These are phyloP conservation scores for Sungouiella blattae DNA, from an alignment of 805 yeast species.

Conservation along the genomic window DNA sequence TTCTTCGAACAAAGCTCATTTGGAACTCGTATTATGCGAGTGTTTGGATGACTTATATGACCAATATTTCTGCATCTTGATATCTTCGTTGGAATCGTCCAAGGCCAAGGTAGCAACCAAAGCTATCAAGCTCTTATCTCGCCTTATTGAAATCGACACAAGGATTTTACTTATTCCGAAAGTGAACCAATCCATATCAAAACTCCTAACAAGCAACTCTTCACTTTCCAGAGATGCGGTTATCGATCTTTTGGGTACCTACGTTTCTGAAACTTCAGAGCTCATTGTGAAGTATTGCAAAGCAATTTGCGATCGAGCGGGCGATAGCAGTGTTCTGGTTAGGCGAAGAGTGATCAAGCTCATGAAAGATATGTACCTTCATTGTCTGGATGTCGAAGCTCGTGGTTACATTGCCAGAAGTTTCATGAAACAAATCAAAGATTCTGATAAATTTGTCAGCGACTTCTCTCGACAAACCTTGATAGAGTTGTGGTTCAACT, in stretches of 20 bases:
- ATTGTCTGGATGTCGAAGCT: slow-evolving; percentile 24
- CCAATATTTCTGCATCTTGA: slow-evolving; percentile 25
- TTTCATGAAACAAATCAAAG: slow-evolving; percentile 56
- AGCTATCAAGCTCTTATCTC: slow-evolving; percentile 62
- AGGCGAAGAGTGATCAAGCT: slow-evolving; percentile 59
- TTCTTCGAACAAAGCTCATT: neutral
- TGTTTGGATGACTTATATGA: neutral
- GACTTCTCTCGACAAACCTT: slow-evolving; percentile 40
- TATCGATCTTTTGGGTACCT: slow-evolving; percentile 58
- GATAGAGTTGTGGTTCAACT: slow-evolving; percentile 19
- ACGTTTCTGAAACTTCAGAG: slow-evolving; percentile 41
- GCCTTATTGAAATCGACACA: slow-evolving; percentile 52
- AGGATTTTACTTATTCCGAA: slow-evolving; percentile 45
- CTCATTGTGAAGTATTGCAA: slow-evolving; percentile 47
- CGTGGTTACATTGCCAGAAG: slow-evolving; percentile 46
- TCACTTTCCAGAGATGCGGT: slow-evolving; percentile 76
- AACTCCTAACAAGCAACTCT: slow-evolving; percentile 54
- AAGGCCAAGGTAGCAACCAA: slow-evolving; percentile 40
- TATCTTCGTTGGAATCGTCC: slow-evolving; percentile 30
- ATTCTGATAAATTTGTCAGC: slow-evolving; percentile 57
- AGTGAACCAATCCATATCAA: slow-evolving; percentile 51
- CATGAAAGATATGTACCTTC: slow-evolving; percentile 44
- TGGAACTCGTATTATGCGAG: neutral
- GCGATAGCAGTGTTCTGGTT: slow-evolving; percentile 62
- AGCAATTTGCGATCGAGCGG: slow-evolving; percentile 45